Base-by-base conservation (phyloP, 2,329 filamentous ascomycete species). In the Colletotrichum brevisporum region DNA sequence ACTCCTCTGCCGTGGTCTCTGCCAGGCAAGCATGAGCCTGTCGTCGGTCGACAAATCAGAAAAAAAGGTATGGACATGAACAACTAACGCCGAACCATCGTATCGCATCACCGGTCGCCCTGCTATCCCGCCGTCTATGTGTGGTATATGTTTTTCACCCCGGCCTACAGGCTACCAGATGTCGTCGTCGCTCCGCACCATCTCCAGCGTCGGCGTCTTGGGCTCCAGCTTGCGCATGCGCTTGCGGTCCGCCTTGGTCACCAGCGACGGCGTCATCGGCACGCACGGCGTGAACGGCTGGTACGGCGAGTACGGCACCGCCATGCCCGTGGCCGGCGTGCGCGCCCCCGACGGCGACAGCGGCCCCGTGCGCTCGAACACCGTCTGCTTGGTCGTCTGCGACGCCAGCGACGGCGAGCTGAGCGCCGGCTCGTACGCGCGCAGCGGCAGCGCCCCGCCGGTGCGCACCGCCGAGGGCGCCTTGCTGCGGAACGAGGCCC, bases 241-340 rank as follows among this genome's bases (percentile, higher is more conserved):
- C 85, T 91, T 94, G 31, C 92, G 82, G 76, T 95, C 92, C 71
- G 89, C 87, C 78, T 86, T 89, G 26, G 90, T 93, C 16, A 93
- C 89, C 54, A 95, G 81, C 21, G 88, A 89, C n/a, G 93, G 92
- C 36, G 93, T 94, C 56, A 95, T 88, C 1, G 93, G 93, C 58
- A 94, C 86, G 55, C 93, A 84, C 1, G 92, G 92, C 6, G 91
- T 92, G 76, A 91, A 93, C 0, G 93, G 93, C 83, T 95, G 93
- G 74, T 95, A 95, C 0, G 93, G 92, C 63, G 88, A 90, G 78
- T 95, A 95, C 2, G 92, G 92, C 24, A 90, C 87, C 1, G 89
- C 85, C 24, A 83, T 85, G 5, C 87, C 89, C 1, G 86, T 89
- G 77, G 83, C 88, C 0, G 92, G 92, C 3, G 89, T 91, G 53